phyloP scores from a whole-genome alignment of 2,329 filamentous ascomycete genomes.

The Bipolaris victoriae region DNA sequence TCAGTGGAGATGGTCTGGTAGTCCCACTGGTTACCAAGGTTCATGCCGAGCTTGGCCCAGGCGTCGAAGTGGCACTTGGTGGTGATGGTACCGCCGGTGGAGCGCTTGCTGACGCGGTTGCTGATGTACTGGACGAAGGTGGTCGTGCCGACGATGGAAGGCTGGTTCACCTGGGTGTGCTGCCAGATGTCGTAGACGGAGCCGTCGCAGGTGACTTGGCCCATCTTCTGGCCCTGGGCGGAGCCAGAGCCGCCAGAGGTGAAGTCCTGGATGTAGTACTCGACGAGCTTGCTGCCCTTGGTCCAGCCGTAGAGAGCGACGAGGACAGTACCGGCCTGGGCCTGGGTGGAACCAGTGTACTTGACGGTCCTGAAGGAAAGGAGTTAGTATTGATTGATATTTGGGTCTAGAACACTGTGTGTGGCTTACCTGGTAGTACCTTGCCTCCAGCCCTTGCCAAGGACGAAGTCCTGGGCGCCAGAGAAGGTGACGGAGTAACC shows the following conservation, averaged over 20 bases:
- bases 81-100: slow-evolving; percentile 39
- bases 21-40: slow-evolving; percentile 32
- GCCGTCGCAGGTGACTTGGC: slow-evolving; percentile 38
- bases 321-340: slow-evolving; percentile 34
- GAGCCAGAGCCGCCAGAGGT: slow-evolving; percentile 51
- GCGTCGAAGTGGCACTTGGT: slow-evolving; percentile 42
- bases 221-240: slow-evolving; percentile 37
- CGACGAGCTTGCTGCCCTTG: slow-evolving; percentile 54
- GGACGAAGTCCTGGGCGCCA: slow-evolving; percentile 40
- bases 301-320: slow-evolving; percentile 62
- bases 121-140: slow-evolving; percentile 61
- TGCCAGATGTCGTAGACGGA: slow-evolving; percentile 42
- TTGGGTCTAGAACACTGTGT: not conserved
- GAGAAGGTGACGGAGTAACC: slow-evolving; percentile 40
- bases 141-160: slow-evolving; percentile 55
- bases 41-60: slow-evolving; percentile 35
- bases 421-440: slow-evolving; percentile 33
- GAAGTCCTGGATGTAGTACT: slow-evolving; percentile 59
- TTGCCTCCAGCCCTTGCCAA: slow-evolving; percentile 43
- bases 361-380: slow-evolving; percentile 30
- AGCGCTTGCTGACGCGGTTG: slow-evolving; percentile 35
- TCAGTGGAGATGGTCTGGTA: slow-evolving; percentile 41
- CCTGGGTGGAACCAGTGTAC: slow-evolving; percentile 35
- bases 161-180: slow-evolving; percentile 49
- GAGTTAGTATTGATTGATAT: not conserved